Evolutionary conservation across 2,329 filamentous ascomycete genomes (phyloP).

Genomic region (Scopulariopsis brevicaulis): DNA sequence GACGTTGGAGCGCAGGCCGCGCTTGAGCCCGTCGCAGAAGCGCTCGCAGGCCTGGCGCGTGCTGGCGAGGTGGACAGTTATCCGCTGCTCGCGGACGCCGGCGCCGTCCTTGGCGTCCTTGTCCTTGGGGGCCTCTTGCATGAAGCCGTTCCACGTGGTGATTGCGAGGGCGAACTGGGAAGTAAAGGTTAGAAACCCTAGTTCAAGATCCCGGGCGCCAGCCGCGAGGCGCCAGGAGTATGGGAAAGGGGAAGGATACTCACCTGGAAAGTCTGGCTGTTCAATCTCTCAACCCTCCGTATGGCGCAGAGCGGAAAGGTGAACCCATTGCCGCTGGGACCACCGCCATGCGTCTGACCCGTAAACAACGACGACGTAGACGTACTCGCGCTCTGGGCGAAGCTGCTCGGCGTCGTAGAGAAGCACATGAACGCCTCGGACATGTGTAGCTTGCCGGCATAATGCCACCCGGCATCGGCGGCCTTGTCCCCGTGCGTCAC

Average conservation of each 20-base stretch:
- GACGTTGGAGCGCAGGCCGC: constrained; percentile 74
- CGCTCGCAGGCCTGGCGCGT: constrained; percentile 82
- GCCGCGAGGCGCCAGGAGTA: neutral
- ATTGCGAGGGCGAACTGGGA: constrained; percentile 76
- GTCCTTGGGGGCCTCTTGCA: constrained; percentile 39
- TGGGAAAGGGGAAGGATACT: neutral
- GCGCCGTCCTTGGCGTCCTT: constrained; percentile 31
- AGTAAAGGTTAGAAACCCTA: neutral
- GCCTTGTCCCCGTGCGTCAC: constrained; percentile 57
- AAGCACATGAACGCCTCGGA: constrained; percentile 96
- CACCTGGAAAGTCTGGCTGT: constrained; percentile 77
- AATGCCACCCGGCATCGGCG: constrained; percentile 68
- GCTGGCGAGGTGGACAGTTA: constrained; percentile 84
- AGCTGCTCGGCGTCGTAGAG: constrained; percentile 85
- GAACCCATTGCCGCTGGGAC: constrained; percentile 90
- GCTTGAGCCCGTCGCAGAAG: constrained; percentile 94
- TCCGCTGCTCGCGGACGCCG: constrained; percentile 57
- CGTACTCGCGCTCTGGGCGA: constrained; percentile 67
- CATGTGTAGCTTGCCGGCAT: constrained; percentile 84
- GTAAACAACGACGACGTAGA: constrained; percentile 76
- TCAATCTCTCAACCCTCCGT: constrained; percentile 80
- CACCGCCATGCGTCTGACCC: constrained; percentile 84
- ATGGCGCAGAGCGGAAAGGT: constrained; percentile 88
- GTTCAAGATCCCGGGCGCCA: neutral
- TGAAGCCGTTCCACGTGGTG: constrained; percentile 82